A percentile compares a stretch with the other conserved stretches of the same genome.
Conservation (phyloP, 495 filamentous ascomycete genomes). For the Aspergillus panamensis region DNA sequence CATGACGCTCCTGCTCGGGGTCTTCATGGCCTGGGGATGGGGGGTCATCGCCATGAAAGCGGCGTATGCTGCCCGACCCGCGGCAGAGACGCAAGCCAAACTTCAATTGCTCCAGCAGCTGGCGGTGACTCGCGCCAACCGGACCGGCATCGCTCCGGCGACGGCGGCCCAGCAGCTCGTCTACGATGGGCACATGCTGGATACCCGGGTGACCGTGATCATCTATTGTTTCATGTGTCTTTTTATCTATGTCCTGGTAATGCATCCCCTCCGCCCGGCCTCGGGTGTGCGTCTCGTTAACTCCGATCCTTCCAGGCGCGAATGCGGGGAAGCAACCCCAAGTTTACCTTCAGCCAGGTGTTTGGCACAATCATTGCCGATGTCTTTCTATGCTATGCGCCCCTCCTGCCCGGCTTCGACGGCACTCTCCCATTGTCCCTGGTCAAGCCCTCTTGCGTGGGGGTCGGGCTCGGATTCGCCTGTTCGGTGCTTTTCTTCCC, state of each 20-base stretch:
- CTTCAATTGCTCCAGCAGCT: conserved; percentile 31
- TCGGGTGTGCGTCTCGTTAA: background rate
- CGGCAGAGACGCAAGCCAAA: conserved; percentile 33
- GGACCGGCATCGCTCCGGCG: conserved; percentile 28
- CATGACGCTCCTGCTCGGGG: conserved; percentile 35
- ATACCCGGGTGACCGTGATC: conserved; percentile 37
- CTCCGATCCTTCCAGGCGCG: conserved; percentile 25
- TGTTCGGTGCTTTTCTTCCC: conserved; percentile 41
- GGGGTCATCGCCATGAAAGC: conserved; percentile 43
- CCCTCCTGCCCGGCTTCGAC: conserved; percentile 36
- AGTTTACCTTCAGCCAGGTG: conserved; percentile 31
- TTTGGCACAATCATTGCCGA: conserved; percentile 41
- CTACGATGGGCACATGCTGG: conserved; percentile 40
- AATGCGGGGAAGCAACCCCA: conserved; percentile 39
- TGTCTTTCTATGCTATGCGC: conserved; percentile 33
- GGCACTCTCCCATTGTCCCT: conserved; percentile 37
- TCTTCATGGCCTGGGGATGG: conserved; percentile 42
- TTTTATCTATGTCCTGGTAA: conserved; percentile 38
- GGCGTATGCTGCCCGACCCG: conserved; percentile 35
- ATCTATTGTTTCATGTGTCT: conserved; percentile 35
- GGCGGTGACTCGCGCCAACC: conserved; percentile 31
- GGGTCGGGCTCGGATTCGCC: conserved; percentile 37
- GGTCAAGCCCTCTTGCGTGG: conserved; percentile 36
- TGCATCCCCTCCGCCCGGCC: background rate
- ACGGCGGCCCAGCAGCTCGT: conserved; percentile 26